Conservation (phyloP, 805 yeast species). For the Jamesozyma lodderae region DNA sequence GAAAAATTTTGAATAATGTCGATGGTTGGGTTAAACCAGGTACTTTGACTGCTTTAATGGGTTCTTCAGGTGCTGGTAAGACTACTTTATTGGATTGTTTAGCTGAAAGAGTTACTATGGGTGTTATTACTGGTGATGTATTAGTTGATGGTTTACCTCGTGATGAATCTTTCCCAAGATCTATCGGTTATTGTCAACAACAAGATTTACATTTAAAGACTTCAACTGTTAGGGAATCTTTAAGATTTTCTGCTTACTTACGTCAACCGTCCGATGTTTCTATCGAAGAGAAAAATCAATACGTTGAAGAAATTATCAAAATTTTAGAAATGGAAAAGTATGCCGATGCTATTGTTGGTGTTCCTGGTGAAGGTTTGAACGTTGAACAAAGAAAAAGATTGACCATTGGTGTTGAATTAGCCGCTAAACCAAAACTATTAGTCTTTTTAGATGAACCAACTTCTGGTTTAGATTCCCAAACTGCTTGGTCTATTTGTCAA, state of each 20-base stretch:
- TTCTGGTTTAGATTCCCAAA: conserved; percentile 52
- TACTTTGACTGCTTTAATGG: conserved; percentile 69
- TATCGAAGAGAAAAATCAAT: conserved; percentile 47
- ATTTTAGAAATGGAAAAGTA: conserved; percentile 53
- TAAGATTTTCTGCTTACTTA: conserved; percentile 54
- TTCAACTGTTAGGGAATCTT: conserved; percentile 65
- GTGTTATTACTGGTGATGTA: conserved; percentile 61
- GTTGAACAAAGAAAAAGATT: conserved; percentile 53
- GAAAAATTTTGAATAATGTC: conserved; percentile 54
- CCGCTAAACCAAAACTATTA: conserved; percentile 49
- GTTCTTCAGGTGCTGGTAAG: conserved; percentile 77
- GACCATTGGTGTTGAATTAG: conserved; percentile 57
- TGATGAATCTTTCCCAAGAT: conserved; percentile 51
- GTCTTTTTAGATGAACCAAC: conserved; percentile 58
- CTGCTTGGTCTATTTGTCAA: conserved; percentile 52
- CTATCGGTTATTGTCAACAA: conserved; percentile 69
- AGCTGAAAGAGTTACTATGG: conserved; percentile 61
- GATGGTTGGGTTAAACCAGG: conserved; percentile 84
- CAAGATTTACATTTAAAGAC: conserved; percentile 62
- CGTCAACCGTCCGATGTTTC: conserved; percentile 53
- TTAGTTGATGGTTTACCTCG: conserved; percentile 55
- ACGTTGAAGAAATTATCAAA: conserved; percentile 56
- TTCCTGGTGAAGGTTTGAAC: conserved; percentile 52
- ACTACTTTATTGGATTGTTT: conserved; percentile 64
- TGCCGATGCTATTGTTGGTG: conserved; percentile 65